phyloP scores from a whole-genome alignment of 108 stramenopile species.

The Tribonema minus region DNA sequence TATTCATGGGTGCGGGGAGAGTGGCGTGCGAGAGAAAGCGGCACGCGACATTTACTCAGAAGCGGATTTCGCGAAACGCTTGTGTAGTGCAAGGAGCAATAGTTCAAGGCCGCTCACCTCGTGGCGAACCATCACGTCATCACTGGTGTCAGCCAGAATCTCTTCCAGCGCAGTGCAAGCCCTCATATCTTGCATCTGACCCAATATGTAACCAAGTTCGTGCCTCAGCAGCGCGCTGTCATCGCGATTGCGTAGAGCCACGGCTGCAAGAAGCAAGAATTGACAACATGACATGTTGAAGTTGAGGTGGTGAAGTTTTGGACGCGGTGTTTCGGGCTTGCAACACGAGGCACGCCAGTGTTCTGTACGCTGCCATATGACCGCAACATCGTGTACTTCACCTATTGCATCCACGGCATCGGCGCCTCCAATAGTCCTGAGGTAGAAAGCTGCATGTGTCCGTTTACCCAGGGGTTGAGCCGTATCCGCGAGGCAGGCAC shows the following conservation, averaged over 20 bases:
- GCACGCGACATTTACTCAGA: no score
- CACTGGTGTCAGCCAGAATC: slow-evolving; percentile 53
- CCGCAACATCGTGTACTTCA: neutral
- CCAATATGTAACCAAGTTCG: slow-evolving; percentile 95
- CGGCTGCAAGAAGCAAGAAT: no score
- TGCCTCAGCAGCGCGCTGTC: slow-evolving; percentile 70
- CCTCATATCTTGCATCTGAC: slow-evolving; percentile 76
- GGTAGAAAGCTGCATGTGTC: slow-evolving; percentile 53
- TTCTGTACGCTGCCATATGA: neutral
- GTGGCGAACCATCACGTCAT: slow-evolving; percentile 68
- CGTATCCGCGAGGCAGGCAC: slow-evolving; percentile 40
- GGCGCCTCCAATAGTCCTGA: slow-evolving; percentile 39
- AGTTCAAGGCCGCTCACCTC: slow-evolving; percentile 37
- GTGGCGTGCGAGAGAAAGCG: no score
- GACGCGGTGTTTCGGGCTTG: neutral
- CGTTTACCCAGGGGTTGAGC: slow-evolving; percentile 50
- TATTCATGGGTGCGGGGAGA: no score
- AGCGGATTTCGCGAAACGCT: no score
- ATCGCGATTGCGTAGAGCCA: neutral
- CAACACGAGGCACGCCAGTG: neutral
- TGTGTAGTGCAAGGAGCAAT: no score
- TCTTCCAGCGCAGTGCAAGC: slow-evolving; percentile 59
- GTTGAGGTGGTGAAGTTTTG: neutral
- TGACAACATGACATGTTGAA: neutral
- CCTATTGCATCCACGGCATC: slow-evolving; percentile 38